Base-by-base conservation (phyloP, 495 filamentous ascomycete genomes). In the Rusavskia elegans region DNA sequence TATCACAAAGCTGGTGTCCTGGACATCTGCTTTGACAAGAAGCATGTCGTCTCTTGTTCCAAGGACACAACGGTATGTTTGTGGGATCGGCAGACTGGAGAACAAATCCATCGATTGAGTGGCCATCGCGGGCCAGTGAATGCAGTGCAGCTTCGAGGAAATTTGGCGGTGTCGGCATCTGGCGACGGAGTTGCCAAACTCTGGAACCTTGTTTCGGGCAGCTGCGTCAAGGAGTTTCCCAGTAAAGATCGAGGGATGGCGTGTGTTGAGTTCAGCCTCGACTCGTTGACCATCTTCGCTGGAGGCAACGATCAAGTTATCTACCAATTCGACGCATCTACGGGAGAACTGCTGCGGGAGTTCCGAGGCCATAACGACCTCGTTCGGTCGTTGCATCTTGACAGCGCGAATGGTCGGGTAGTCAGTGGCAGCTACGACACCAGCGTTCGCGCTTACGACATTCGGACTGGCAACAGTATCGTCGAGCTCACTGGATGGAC, bases 251-350 rank as follows among this genome's bases (percentile, higher is more conserved):
- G 89, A 58, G 92, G 93, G 11, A 78, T 98, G 37, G 92, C 92
- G 1, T 95, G 92, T 63, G 86, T 90, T 52, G 92, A 98, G 64
- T 95, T 97, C 64, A 87, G 82, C 49, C 85, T 94, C 51, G 92
- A 98, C 64, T 84, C 83, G 13, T 80, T 82, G 42, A 87, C 81
- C 52, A 88, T 98, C 37, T 80, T 94, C 17, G 88, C 87, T 5
- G 92, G 92, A 38, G 92, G 92, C 23, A 98, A 95, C 61, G 92
- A 96, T 63, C 79, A 84, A 60, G 78, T 87, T 30, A 95, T 96
- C 55, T 90, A 94, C 59, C 82, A 95, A 56, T 98, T 90, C 74
- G 86, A 97, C 62, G 83, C 88, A 35, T 84, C 83, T 59, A 95
- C 87, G 4, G 92, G 89, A 36, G 81, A 88, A 60, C 80, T 89